Conservation (phyloP, 2,329 filamentous ascomycete species). For the Aspergillus costaricaensis region DNA sequence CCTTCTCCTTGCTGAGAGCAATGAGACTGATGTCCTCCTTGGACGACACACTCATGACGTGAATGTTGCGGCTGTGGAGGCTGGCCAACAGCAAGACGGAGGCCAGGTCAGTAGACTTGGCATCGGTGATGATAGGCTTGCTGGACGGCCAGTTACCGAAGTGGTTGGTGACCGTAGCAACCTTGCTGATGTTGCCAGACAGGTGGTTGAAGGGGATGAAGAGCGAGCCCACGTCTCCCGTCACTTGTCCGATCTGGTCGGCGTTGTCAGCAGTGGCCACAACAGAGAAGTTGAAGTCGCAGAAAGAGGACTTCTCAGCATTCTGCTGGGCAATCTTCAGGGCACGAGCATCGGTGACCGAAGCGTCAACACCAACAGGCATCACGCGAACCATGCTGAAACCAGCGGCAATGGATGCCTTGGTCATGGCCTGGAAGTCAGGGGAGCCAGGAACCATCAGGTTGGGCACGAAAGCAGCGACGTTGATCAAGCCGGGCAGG, state of each 20-base stretch:
- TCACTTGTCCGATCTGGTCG: constrained; percentile 71
- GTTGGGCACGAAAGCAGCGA: constrained; percentile 77
- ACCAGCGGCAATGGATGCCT: constrained; percentile 71
- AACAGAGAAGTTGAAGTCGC: constrained; percentile 80
- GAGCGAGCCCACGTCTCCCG: constrained; percentile 73
- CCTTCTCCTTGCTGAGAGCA: constrained; percentile 75
- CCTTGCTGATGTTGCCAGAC: constrained; percentile 81
- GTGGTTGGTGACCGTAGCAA: constrained; percentile 75
- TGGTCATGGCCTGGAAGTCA: constrained; percentile 70
- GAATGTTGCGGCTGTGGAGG: constrained; percentile 74
- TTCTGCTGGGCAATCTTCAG: constrained; percentile 72
- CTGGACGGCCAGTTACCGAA: constrained; percentile 75
- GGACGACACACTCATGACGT: constrained; percentile 78
- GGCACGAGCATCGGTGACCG: constrained; percentile 71
- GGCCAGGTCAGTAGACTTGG: constrained; percentile 77
- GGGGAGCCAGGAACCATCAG: constrained; percentile 64
- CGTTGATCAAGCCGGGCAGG: constrained; percentile 74
- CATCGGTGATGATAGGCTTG: constrained; percentile 81
- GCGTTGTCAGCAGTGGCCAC: constrained; percentile 72
- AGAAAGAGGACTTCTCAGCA: constrained; percentile 66
- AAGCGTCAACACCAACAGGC: constrained; percentile 71
- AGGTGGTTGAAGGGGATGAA: constrained; percentile 83
- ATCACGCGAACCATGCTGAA: constrained; percentile 81
- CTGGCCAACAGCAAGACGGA: constrained; percentile 76
- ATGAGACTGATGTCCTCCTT: constrained; percentile 79